A percentile compares a stretch with the other conserved stretches of the same genome.
Conservation (phyloP, 2,329 filamentous ascomycete genomes). For the Leptographium flavum region DNA sequence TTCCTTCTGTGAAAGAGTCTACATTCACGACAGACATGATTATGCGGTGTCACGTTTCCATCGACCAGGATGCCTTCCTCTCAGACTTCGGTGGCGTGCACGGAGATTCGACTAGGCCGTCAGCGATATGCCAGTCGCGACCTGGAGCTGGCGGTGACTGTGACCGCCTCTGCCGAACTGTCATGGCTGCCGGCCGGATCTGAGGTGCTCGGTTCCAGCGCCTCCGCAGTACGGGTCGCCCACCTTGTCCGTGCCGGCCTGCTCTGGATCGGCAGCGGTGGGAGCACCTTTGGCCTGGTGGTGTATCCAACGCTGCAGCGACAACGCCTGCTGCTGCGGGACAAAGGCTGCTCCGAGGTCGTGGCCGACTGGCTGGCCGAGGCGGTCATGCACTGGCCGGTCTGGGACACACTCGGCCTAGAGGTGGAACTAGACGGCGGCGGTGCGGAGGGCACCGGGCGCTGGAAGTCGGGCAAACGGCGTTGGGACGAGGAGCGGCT, state of each 20-base stretch:
- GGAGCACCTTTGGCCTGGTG: constrained; percentile 4
- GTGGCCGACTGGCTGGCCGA: background rate
- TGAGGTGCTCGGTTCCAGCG: background rate
- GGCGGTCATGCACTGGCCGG: background rate
- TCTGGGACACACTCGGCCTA: constrained; percentile 4
- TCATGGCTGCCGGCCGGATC: constrained; percentile 2
- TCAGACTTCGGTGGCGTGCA: background rate
- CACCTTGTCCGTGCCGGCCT: constrained; percentile 9
- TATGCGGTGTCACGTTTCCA: background rate
- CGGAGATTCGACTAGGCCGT: constrained; percentile 1
- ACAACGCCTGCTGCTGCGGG: background rate
- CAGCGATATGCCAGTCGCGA: constrained; percentile 3
- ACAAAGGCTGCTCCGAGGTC: background rate
- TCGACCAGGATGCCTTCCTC: background rate
- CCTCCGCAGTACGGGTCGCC: constrained; percentile 7
- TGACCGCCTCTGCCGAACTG: constrained; percentile 8
- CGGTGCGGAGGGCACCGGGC: background rate
- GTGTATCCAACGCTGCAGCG: constrained; percentile 5
- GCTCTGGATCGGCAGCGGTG: constrained; percentile 7
- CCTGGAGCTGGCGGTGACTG: constrained; percentile 1
- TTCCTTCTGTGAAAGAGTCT: no score
- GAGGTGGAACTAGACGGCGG: background rate
- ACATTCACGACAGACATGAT: background rate
- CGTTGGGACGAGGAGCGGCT: background rate
- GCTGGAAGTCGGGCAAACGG: background rate